Evolutionary conservation across 2,329 filamentous ascomycete genomes (phyloP), one percentile per base, ranked within the genome.

Genomic region (Paecilomyces sp.): DNA sequence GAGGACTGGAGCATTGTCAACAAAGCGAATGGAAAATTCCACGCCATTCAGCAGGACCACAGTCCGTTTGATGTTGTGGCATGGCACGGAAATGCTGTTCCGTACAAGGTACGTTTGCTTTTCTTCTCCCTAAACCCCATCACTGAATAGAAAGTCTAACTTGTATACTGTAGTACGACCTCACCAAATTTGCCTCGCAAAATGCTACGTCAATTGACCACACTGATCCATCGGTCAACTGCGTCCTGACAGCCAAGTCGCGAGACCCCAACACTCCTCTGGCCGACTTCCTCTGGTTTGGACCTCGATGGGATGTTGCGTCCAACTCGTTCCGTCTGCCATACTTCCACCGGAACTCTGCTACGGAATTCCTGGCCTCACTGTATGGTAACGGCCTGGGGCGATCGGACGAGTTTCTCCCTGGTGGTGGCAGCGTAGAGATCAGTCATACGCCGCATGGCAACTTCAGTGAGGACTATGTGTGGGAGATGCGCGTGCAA

Each of bases 281-380:
- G 0, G 86, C 85, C 6, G 88, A 90, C 75, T 89, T 90, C 65
- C 85, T 89, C 67, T 85, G 89, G 72, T 89, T 90, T 75, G 86
- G 87, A 9, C 87, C 88, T 1, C 81, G 87, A 56, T 90, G 87
- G 87, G 81, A 89, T 34, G 86, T 88, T 0, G 83, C 82, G 1
- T 85, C 88, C 66, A 80, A 88, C 68, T 90, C 88, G 0, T 90
- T 89, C 79, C 83, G 87, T 5, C 86, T 86, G 25, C 88, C 88
- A 0, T 90, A 86, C 80, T 90, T 88, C 76, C 88, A 90, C 74
- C 82, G 85, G 67, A 88, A 88, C 77, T 85, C 83, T 13, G 86
- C 86, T 78, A 83, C 80, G 60, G 85, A 88, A 70, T 87, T 87
- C 74, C 62, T 67, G 60, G 68, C 64, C 13, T 65, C 64, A 51